A percentile compares a stretch with the other conserved stretches of the same genome.
These are phyloP conservation scores for Didymella pinodella DNA, from an alignment of 2,329 filamentous ascomycete genomes.

Conservation along the genomic window DNA sequence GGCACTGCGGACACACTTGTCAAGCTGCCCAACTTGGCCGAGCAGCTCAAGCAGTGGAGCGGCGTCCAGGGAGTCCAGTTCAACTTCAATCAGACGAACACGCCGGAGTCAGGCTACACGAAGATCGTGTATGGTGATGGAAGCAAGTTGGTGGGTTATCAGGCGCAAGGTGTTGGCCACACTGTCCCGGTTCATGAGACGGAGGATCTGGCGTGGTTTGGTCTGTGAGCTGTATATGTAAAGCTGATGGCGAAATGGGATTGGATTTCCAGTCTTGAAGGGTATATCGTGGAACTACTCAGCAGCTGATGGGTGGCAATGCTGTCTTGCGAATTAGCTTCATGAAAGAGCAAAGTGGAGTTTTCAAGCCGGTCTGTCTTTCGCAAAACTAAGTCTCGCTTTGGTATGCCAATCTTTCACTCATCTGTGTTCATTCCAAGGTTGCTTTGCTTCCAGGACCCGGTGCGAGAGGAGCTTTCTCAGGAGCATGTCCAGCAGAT, in stretches of 20 bases:
- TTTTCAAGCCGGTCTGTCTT: no score
- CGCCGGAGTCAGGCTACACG: slow-evolving; percentile 36
- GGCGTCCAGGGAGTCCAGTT: slow-evolving; percentile 31
- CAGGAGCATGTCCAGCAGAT: not conserved
- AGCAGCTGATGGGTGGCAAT: no score
- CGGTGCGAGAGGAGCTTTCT: not conserved
- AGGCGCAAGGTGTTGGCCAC: slow-evolving; percentile 37
- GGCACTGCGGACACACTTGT: slow-evolving; percentile 48
- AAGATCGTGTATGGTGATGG: slow-evolving; percentile 41
- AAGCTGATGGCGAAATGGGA: not conserved
- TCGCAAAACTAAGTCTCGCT: no score
- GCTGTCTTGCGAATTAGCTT: no score
- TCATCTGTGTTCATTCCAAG: not conserved
- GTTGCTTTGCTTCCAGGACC: not conserved
- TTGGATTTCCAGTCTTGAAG: no score
- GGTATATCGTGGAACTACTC: not conserved
- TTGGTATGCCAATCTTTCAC: not conserved
- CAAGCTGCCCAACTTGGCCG: slow-evolving; percentile 34
- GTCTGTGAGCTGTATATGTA: not conserved
- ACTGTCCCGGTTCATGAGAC: slow-evolving; percentile 30
- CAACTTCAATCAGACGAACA: slow-evolving; percentile 29
- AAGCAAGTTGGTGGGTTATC: slow-evolving; percentile 36
- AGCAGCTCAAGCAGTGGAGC: slow-evolving; percentile 43
- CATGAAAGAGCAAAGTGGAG: no score
- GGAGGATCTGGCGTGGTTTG: slow-evolving; percentile 18